Conservation (phyloP, 495 filamentous ascomycete genomes). For the Penicillium mononematosum region DNA sequence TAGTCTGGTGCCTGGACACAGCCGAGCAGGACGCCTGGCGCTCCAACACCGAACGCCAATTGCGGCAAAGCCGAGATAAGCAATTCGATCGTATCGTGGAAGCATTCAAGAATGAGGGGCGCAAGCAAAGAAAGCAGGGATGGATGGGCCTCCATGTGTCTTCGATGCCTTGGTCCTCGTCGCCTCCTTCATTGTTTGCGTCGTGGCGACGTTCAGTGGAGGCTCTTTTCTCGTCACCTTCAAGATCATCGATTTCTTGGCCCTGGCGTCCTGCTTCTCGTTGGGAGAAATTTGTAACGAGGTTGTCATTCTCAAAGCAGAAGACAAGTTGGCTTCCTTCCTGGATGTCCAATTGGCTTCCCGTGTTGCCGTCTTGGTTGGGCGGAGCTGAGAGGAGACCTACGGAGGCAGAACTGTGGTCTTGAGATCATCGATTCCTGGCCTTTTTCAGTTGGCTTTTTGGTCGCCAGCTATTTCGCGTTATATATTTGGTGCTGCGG, state of each 20-base stretch:
- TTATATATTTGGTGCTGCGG: not conserved
- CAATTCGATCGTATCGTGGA: conserved; percentile 41
- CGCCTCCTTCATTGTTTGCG: conserved; percentile 7
- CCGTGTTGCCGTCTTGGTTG: conserved; percentile 9
- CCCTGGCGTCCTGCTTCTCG: conserved; percentile 27
- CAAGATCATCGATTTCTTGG: conserved; percentile 19
- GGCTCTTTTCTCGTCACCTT: conserved; percentile 8
- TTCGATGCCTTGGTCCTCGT: conserved; percentile 4
- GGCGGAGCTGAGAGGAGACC: conserved; percentile 9
- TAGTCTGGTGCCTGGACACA: conserved; percentile 68
- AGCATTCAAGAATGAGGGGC: conserved; percentile 27
- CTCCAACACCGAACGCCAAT: conserved; percentile 21
- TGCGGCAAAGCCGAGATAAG: conserved; percentile 30
- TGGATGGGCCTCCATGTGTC: conserved; percentile 21
- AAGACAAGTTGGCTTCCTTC: conserved; percentile 14
- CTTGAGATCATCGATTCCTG: conserved; percentile 11
- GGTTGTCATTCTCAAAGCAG: conserved; percentile 10
- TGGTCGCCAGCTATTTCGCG: not conserved
- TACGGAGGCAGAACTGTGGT: conserved; percentile 28
- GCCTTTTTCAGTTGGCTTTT: not conserved
- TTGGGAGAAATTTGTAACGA: conserved; percentile 9
- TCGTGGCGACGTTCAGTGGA: conserved; percentile 15
- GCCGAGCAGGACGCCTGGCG: conserved; percentile 39
- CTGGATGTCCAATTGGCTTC: conserved; percentile 11
- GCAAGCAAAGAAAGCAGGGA: conserved; percentile 15